A percentile compares a stretch with the other conserved stretches of the same genome.
phyloP scores from a whole-genome alignment of 2,329 filamentous ascomycete genomes.

The Fusarium scirpi region DNA sequence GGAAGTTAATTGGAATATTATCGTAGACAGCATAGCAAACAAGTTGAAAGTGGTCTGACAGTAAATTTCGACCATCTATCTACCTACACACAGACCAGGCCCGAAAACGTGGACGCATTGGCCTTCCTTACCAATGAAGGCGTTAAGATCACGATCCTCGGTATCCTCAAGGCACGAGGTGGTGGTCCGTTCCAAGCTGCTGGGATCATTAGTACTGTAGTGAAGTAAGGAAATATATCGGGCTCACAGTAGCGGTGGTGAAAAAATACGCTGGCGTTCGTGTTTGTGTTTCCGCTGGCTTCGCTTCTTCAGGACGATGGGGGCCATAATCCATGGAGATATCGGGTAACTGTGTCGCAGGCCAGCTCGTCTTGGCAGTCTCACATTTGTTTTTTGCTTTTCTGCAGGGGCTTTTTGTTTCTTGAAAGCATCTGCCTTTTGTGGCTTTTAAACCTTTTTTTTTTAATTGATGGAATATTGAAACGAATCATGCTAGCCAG shows the following conservation, averaged over 20 bases:
- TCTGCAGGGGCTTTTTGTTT: background rate
- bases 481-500: slow-evolving; percentile 3
- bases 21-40: background rate
- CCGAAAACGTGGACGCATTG: slow-evolving; percentile 28
- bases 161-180: background rate
- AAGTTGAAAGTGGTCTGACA: slow-evolving; percentile 11
- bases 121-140: background rate
- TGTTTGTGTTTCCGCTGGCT: slow-evolving; percentile 32
- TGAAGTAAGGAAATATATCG: background rate
- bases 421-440: background rate
- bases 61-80: background rate
- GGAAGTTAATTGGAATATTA: slow-evolving; percentile 18
- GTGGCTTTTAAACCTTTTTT: background rate
- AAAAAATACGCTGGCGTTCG: slow-evolving; percentile 15
- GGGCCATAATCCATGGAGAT: slow-evolving; percentile 25
- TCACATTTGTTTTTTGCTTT: slow-evolving; percentile 10
- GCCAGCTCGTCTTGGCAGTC: slow-evolving; percentile 31
- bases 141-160: slow-evolving; percentile 6
- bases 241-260: slow-evolving; percentile 1
- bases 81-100: slow-evolving; percentile 14
- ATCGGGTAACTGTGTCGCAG: slow-evolving; percentile 24
- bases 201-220: background rate
- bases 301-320: slow-evolving; percentile 34
- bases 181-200: background rate
- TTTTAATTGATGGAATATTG: background rate